Evolutionary conservation across 345 rosid species (phyloP), one percentile per base, ranked within the genome.

Genomic region (Theobroma cacao): DNA sequence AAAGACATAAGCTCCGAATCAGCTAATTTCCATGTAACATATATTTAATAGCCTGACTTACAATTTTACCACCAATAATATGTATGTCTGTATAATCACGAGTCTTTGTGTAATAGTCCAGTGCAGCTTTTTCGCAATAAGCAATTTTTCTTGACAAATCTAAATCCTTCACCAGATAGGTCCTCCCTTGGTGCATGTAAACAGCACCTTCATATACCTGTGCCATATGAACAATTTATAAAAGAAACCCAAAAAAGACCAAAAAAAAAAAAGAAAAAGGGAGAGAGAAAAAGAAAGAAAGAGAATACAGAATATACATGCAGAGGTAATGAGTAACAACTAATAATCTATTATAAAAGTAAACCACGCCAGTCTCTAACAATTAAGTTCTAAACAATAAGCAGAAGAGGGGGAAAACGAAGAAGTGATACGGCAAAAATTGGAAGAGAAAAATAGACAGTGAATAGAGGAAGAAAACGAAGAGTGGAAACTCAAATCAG

Each of bases 191-290:
- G 85, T 91, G 86, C 97, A 95, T 80, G 81, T 93, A 95, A 62
- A 92, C 85, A 53, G 99, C 97, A 74, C 98, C 97, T 40, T 93
- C 98, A 72, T 93, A 86, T 12, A 95, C 91, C 95, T 92, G 74
- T 61, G 75, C 17, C 47, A 40, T 84, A 26, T 61, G 33, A 50
- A 71, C 30, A 61, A 79, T n/a, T n/a, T 60, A 66, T 60, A 28
- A 59, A 55, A 55, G 58, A 64, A 76, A 66, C 31, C 13, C 53
- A 66, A 62, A 74, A n/a, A n/a, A n/a, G n/a, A n/a, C n/a, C n/a
- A n/a, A 30, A 10, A 20, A 24, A 10, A 17, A 15, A 14, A 58
- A 24, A 20, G 43, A 53, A 2, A 67, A 31, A 20, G 14, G 9
- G 30, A 71, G n/a, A 17, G 6, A 28, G n/a, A 3, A 12, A n/a